Percentiles rank a stretch among this genome's conserved stretches.
Conservation (phyloP, 2,329 filamentous ascomycete species). For the Piedraia hortae region DNA sequence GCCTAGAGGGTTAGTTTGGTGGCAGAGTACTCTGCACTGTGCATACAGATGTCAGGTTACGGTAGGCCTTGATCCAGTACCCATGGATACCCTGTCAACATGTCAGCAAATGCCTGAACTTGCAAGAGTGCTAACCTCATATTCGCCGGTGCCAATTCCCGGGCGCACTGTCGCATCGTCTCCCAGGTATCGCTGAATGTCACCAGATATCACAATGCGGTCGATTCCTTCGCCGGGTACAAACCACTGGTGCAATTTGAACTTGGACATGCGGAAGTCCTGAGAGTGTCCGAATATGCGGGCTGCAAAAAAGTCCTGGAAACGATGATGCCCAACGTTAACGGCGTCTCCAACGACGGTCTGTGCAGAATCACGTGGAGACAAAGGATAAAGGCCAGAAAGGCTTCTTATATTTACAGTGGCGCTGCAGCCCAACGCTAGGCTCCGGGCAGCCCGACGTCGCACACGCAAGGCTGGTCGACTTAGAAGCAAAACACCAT, state of each 20-base stretch:
- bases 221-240: conserved; percentile 23
- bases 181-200: conserved; percentile 24
- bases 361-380: no score
- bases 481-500: conserved; percentile 85
- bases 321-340: no score
- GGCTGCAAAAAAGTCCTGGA: no score
- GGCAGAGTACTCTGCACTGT: not conserved
- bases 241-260: conserved; percentile 22
- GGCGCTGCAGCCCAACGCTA: no score
- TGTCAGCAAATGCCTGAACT: conserved; percentile 3
- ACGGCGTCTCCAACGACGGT: no score
- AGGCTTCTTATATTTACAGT: no score
- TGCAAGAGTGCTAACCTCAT: conserved; percentile 14
- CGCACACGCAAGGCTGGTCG: no score
- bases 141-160: conserved; percentile 18
- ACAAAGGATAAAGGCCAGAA: no score
- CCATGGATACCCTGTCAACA: conserved; percentile 16
- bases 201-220: conserved; percentile 23
- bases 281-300: no score
- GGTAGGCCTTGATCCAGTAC: conserved; percentile 25
- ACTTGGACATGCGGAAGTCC: no score
- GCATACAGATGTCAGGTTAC: conserved; percentile 22
- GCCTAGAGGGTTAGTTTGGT: conserved; percentile 11
- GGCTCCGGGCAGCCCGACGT: no score
- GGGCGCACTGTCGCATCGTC: conserved; percentile 23